Conservation (phyloP, 1,139 yeast species). For the Oligophagozyma castellii region DNA sequence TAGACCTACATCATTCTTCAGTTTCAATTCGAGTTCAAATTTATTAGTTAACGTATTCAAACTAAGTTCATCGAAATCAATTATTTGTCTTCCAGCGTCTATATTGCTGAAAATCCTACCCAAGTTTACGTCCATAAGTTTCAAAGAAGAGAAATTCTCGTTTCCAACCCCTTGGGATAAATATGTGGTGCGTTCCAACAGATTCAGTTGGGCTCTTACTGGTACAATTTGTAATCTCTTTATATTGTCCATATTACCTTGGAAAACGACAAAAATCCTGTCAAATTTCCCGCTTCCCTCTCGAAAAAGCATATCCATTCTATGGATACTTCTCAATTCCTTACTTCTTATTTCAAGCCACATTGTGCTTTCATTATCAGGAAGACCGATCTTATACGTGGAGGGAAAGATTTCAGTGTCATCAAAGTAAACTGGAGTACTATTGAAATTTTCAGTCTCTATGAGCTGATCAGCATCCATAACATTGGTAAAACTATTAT, state of each 20-base stretch:
- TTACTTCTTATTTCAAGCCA: constrained; percentile 18
- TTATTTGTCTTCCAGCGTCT: constrained; percentile 3
- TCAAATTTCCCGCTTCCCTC: constrained; percentile 16
- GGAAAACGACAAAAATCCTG: constrained; percentile 11
- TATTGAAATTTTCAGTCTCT: constrained; percentile 2
- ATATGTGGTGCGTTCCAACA: constrained; percentile 16
- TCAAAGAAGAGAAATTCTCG: constrained; percentile 16
- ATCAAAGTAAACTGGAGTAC: constrained; percentile 1
- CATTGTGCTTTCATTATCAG: constrained; percentile 10
- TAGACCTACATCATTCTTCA: constrained; percentile 12
- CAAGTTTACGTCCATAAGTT: constrained; percentile 5
- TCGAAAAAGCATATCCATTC: constrained; percentile 16
- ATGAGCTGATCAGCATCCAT: background rate
- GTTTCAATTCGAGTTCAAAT: constrained; percentile 14
- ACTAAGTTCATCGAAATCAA: constrained; percentile 6
- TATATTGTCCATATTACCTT: constrained; percentile 5
- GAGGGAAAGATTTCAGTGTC: constrained; percentile 7
- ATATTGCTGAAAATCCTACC: constrained; percentile 1
- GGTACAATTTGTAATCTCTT: constrained; percentile 9
- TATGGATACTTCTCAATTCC: constrained; percentile 11
- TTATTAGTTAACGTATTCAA: constrained; percentile 1
- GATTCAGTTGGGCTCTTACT: constrained; percentile 12
- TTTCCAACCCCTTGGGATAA: constrained; percentile 19
- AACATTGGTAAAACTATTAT: background rate
- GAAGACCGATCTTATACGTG: constrained; percentile 11